These are phyloP conservation scores for Cylindricascospora bacillispora DNA, from an alignment of 1,139 yeast species.

Conservation along the genomic window DNA sequence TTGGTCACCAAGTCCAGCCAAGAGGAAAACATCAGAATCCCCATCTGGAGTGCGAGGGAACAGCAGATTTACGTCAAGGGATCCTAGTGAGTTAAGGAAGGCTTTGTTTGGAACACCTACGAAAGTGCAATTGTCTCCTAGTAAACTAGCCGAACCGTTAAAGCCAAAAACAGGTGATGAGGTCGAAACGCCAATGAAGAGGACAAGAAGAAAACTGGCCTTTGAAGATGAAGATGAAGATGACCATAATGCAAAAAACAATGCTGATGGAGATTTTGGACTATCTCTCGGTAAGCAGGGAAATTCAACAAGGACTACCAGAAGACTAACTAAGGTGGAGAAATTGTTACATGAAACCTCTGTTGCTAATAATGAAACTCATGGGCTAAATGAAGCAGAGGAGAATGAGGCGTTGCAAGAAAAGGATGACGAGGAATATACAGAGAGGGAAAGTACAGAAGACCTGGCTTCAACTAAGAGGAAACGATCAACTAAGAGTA, in stretches of 20 bases:
- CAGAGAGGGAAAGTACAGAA: not conserved
- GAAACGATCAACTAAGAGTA: not conserved
- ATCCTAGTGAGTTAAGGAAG: slow-evolving; percentile 19
- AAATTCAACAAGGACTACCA: slow-evolving; percentile 4
- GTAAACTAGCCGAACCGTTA: no score
- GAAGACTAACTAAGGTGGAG: not conserved
- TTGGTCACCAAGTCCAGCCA: slow-evolving; percentile 24
- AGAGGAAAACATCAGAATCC: slow-evolving; percentile 7
- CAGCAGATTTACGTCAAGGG: slow-evolving; percentile 18
- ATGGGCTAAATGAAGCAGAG: slow-evolving; percentile 1
- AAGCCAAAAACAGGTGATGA: no score
- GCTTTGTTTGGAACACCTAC: slow-evolving; percentile 22
- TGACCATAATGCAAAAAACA: slow-evolving; percentile 7
- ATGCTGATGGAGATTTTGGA: slow-evolving; percentile 3
- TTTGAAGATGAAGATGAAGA: slow-evolving; percentile 24
- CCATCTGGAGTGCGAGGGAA: slow-evolving; percentile 13
- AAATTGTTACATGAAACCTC: not conserved
- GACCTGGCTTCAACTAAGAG: no score
- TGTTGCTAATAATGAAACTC: not conserved
- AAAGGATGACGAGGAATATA: slow-evolving; percentile 1
- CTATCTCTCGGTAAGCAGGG: slow-evolving; percentile 5
- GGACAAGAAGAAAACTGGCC: slow-evolving; percentile 21
- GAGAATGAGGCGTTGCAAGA: slow-evolving; percentile 3
- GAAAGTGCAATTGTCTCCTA: slow-evolving; percentile 2
- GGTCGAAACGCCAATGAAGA: no score